A percentile compares a stretch with the other conserved stretches of the same genome.
These are phyloP conservation scores for Fusarium bulbicola DNA, from an alignment of 2,329 filamentous ascomycete species.

Conservation along the genomic window DNA sequence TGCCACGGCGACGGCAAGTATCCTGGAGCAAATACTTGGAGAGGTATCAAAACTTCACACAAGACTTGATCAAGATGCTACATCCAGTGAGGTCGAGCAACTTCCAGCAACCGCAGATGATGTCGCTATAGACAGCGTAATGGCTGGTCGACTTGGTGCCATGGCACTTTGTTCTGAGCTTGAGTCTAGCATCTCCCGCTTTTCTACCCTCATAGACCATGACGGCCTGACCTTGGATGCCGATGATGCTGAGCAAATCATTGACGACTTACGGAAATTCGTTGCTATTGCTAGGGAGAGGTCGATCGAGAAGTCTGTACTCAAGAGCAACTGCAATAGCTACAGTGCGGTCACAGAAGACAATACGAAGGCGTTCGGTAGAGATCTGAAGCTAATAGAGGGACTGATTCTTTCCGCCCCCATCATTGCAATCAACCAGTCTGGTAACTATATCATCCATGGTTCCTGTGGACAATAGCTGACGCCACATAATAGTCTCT, in stretches of 20 bases:
- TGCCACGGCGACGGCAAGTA: not conserved
- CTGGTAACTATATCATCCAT: not conserved
- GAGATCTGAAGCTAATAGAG: conserved; percentile 12
- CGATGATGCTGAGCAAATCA: conserved; percentile 25
- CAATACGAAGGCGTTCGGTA: not conserved
- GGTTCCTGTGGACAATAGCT: not conserved
- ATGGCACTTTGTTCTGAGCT: conserved; percentile 18
- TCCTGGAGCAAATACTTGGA: conserved; percentile 12
- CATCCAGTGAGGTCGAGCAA: not conserved
- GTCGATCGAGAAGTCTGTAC: not conserved
- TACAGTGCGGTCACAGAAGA: not conserved
- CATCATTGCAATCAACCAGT: conserved; percentile 1
- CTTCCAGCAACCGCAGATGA: not conserved
- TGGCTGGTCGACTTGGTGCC: not conserved
- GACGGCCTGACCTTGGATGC: conserved; percentile 13
- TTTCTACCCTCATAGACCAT: conserved; percentile 1
- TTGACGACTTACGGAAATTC: conserved; percentile 18
- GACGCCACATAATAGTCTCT: not conserved
- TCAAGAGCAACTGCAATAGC: rapidly evolving
- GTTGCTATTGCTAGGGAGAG: conserved; percentile 8
- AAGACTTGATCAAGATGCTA: not conserved
- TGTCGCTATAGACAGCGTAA: not conserved
- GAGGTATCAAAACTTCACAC: conserved; percentile 10
- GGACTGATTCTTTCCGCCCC: conserved; percentile 10
- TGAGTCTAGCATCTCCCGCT: conserved; percentile 15